Base-by-base conservation (phyloP, 2,329 filamentous ascomycete genomes). In the Myriosclerotinia scirpicola region DNA sequence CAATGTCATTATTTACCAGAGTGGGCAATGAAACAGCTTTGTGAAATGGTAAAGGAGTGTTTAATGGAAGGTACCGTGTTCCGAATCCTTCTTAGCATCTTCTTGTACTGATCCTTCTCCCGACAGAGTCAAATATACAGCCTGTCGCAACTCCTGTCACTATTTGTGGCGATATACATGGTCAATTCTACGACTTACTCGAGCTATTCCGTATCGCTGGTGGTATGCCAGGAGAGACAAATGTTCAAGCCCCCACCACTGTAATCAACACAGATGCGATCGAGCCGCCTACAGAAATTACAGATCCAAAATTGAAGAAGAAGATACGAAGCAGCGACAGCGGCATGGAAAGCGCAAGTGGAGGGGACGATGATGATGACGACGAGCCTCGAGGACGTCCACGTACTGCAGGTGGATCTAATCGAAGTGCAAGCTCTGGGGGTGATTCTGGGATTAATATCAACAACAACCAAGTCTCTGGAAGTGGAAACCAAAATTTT, bases 41-140 rank as follows among this genome's bases (percentile, higher is more conserved):
- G 95, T 79, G 95, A 99, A 82, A 96, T 96, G 77, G 95, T 98
- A 69, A 99, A 99, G 82, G 95, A 98, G 80, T 96, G 92, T 72
- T 85, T 99, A 75, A 99, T 99, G 95, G 95, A 99, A 84, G 92
- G 92, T 95, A 73, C 81, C 58, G n/a, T 20, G 55, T n/a, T 52
- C 38, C 6, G 14, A 22, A 38, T 54, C 56, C 36, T 2, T 36
- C 58, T 7, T 22, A 14, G 2, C 17, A 50, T 59, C n/a, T 34
- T 20, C 34, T 58, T n/a, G 58, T 67, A 48, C 72, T 76, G 58
- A 77, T 42, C 58, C 53, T 42, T 38, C 30, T 54, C 17, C 1
- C 40, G n/a, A 36, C 73, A 96, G 95, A 99, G 81, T 97, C 93
- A 71, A 99, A 99, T 78, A 98, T 99, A 68, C 95, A 98, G 78